phyloP scores from a whole-genome alignment of 495 filamentous ascomycete species.

The Penicillium riverlandense region DNA sequence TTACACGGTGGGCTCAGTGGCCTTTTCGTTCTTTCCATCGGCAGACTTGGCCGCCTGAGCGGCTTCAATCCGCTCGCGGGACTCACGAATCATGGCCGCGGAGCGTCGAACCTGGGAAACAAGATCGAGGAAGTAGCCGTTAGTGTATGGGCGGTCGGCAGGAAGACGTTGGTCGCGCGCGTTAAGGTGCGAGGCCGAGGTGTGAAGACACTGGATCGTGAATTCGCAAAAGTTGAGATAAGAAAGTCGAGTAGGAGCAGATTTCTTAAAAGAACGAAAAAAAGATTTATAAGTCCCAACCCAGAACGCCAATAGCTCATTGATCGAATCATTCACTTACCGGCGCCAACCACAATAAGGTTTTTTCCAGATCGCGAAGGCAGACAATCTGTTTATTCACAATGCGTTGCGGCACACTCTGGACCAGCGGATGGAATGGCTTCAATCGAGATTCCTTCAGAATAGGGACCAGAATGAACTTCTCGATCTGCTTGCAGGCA shows the following conservation, averaged over 20 bases:
- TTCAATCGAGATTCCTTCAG: slow-evolving; percentile 50
- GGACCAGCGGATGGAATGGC: slow-evolving; percentile 70
- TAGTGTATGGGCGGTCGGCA: slow-evolving; percentile 79
- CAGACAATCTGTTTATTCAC: slow-evolving; percentile 73
- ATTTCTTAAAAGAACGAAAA: slow-evolving; percentile 55
- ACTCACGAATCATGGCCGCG: slow-evolving; percentile 52
- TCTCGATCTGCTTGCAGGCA: slow-evolving; percentile 49
- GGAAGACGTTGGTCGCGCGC: slow-evolving; percentile 75
- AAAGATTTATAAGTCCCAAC: slow-evolving; percentile 58
- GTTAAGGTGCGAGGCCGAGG: slow-evolving; percentile 69
- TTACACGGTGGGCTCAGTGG: background rate
- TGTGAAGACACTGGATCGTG: slow-evolving; percentile 78
- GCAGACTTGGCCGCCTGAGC: slow-evolving; percentile 6
- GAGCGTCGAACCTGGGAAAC: slow-evolving; percentile 76
- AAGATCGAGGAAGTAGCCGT: slow-evolving; percentile 90
- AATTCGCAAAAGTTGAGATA: slow-evolving; percentile 82
- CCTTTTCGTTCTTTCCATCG: background rate
- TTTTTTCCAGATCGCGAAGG: slow-evolving; percentile 86
- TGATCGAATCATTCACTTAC: slow-evolving; percentile 56
- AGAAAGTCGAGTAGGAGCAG: slow-evolving; percentile 54
- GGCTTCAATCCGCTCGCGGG: slow-evolving; percentile 30
- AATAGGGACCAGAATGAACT: slow-evolving; percentile 50
- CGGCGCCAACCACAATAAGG: slow-evolving; percentile 74
- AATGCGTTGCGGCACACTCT: slow-evolving; percentile 68
- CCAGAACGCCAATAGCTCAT: slow-evolving; percentile 36